Evolutionary conservation across 768 basidiomycete genomes (phyloP), one percentile per base, ranked within the genome.

Genomic region (Naganishia antarctica): DNA sequence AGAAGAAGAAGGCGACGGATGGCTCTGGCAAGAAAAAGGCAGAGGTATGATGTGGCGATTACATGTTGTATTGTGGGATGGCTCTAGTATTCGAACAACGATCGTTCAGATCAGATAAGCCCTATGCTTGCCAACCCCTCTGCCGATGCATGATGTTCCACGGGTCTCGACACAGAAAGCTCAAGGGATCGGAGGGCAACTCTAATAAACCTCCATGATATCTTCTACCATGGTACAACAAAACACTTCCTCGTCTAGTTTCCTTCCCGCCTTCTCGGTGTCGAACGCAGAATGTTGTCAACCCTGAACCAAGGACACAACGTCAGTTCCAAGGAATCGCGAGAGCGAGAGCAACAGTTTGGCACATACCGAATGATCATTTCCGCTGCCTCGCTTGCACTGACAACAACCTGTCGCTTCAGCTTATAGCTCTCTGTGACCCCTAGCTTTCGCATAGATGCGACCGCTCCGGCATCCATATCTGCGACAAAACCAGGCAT

Each of bases 391-490:
- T 99, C 96, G 63, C 86, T 90, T 1, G 96, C 93, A 73, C 91
- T 94, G 49, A 89, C 79, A 3, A 99, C 87, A 0, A 98, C 93
- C 78, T 97, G 93, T 43, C 87, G 82, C 81, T 99, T 99, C 68
- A 99, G 82, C 81, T 98, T 98, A 80, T 91, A 99, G 70, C 90
- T 92, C 80, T 99, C 94, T 0, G 93, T 97, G 40, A 99, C 80
- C 32, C 96, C 96, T 12, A 94, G 81, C 50, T 85, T 78, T 70
- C 78, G 82, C 96, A 99, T 97, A 7, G 90, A 92, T 0, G 84
- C 91, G 61, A 99, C 86, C 0, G 80, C 78, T 2, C 90, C 94
- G 47, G 85, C 73, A 32, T 91, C 84, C 92, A 99, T 93, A 74
- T 97, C 94, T 91, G 74, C 13, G 25, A 18, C 31, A 58, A 29